Evolutionary conservation across 768 basidiomycete genomes (phyloP).

Genomic region (Cubamyces sp.): DNA sequence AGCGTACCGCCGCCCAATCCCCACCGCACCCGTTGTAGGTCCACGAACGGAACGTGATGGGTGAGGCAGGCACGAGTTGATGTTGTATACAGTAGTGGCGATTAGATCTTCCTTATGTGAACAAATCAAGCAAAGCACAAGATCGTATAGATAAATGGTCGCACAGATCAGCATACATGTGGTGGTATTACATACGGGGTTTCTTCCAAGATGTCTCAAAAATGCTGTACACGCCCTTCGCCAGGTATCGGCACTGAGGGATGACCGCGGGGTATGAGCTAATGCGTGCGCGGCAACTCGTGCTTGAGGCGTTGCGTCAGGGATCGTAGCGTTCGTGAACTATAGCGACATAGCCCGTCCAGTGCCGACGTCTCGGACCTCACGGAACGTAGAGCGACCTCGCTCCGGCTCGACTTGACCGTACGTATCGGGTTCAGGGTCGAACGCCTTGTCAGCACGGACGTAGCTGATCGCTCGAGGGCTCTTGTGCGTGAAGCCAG

Average conservation of each 20-base stretch:
- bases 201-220: constrained; percentile 15
- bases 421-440: constrained; percentile 54
- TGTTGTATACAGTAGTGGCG: constrained; percentile 12
- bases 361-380: constrained; percentile 62
- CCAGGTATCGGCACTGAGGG: constrained; percentile 4
- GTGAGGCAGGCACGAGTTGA: constrained; percentile 20
- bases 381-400: constrained; percentile 68
- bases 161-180: constrained; percentile 4
- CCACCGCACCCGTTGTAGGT: constrained; percentile 23
- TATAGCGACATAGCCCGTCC: constrained; percentile 87
- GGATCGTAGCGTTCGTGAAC: constrained; percentile 27
- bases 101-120: constrained; percentile 17
- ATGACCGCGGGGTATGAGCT: constrained; percentile 21
- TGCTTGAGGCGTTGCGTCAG: constrained; percentile 26
- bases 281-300: constrained; percentile 24
- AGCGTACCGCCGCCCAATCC: constrained; percentile 7
- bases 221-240: background rate
- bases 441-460: constrained; percentile 75
- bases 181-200: constrained; percentile 18
- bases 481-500: constrained; percentile 89
- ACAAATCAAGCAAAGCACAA: constrained; percentile 9
- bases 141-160: constrained; percentile 18
- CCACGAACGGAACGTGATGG: constrained; percentile 20
- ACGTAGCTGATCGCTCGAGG: constrained; percentile 79
- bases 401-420: constrained; percentile 52